A percentile compares a stretch with the other conserved stretches of the same genome.
These are phyloP conservation scores for Dimocarpus longan DNA, from an alignment of 345 rosid species.

Conservation along the genomic window DNA sequence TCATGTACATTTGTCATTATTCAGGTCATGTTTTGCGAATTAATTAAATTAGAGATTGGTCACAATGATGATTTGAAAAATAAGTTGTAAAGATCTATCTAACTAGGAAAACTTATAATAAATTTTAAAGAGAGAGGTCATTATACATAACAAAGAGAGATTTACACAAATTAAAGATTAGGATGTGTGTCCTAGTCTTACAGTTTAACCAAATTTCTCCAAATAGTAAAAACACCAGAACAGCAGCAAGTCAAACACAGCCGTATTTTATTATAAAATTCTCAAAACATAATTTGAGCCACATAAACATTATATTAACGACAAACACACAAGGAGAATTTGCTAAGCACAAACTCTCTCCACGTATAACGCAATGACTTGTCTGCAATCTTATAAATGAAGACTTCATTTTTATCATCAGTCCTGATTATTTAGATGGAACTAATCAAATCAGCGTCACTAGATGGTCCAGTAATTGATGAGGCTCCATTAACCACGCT, in stretches of 20 bases:
- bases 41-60: too few relatives aligned
- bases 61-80: too few relatives aligned
- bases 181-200: too few relatives aligned
- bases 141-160: too few relatives aligned
- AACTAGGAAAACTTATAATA: too few relatives aligned
- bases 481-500: conserved; percentile 40
- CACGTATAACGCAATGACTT: not conserved
- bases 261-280: not conserved
- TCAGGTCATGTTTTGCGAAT: too few relatives aligned
- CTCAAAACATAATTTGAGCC: not conserved
- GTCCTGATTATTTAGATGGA: not conserved
- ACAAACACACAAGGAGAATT: not conserved
- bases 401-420: not conserved
- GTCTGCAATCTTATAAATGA: not conserved
- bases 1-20: too few relatives aligned
- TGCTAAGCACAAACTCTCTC: not conserved
- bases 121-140: too few relatives aligned
- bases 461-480: not conserved
- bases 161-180: too few relatives aligned
- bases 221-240: too few relatives aligned
- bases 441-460: conserved; percentile 15
- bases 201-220: too few relatives aligned
- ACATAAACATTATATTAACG: not conserved
- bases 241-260: not conserved
- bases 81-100: too few relatives aligned